Evolutionary conservation across 2,329 filamentous ascomycete genomes (phyloP).

Genomic region (Colletotrichum tabaci): DNA sequence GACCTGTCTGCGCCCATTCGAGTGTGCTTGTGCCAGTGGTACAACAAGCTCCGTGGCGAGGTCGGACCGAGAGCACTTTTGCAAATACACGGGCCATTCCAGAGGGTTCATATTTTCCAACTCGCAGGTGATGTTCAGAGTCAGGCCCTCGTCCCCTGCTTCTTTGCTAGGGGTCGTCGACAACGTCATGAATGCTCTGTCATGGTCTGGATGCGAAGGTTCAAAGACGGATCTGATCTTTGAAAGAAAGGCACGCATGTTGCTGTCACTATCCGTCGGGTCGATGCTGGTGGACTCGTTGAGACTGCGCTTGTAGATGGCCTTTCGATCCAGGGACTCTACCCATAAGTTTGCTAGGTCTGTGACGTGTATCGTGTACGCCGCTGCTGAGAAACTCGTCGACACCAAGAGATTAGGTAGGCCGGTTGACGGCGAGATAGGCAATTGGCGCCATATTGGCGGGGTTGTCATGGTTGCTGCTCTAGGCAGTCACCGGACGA

Average conservation of each 20-base stretch:
- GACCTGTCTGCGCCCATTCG: slow-evolving; percentile 56
- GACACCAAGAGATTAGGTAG: slow-evolving; percentile 77
- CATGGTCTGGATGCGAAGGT: slow-evolving; percentile 60
- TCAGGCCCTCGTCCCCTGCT: slow-evolving; percentile 59
- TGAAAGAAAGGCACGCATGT: slow-evolving; percentile 77
- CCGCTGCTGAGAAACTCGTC: slow-evolving; percentile 64
- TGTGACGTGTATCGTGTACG: slow-evolving; percentile 78
- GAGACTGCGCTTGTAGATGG: slow-evolving; percentile 74
- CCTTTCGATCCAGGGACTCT: slow-evolving; percentile 73
- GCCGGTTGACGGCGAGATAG: slow-evolving; percentile 53
- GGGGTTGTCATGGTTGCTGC: slow-evolving; percentile 48
- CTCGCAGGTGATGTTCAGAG: slow-evolving; percentile 69
- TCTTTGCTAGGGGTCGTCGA: slow-evolving; percentile 52
- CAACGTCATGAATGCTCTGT: slow-evolving; percentile 62
- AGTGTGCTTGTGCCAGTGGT: slow-evolving; percentile 65
- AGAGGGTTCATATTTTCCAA: slow-evolving; percentile 77
- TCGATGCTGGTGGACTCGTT: slow-evolving; percentile 80
- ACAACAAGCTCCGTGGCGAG: slow-evolving; percentile 66
- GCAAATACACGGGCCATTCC: slow-evolving; percentile 75
- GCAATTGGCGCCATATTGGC: slow-evolving; percentile 65
- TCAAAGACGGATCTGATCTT: slow-evolving; percentile 71
- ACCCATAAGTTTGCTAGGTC: slow-evolving; percentile 83
- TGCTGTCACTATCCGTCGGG: slow-evolving; percentile 76
- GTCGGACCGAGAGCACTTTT: slow-evolving; percentile 58
- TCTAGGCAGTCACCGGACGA: background rate